A percentile compares a stretch with the other conserved stretches of the same genome.
Evolutionary conservation across 163 green algal genomes (phyloP).

Genomic region (Chlamydomonas reinhardtii): DNA sequence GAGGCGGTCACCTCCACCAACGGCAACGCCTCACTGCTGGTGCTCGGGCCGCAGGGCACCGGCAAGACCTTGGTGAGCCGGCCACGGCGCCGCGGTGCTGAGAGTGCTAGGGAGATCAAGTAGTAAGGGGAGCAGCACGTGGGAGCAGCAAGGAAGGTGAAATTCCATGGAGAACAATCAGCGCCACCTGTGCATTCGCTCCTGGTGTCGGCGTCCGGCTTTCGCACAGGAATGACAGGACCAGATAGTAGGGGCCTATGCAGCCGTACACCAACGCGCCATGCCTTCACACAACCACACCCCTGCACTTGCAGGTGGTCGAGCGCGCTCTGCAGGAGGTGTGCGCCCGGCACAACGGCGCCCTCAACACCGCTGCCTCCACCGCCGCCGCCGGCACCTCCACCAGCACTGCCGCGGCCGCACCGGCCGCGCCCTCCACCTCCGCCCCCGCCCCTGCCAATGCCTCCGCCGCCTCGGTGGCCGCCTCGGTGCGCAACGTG

Average conservation of each 20-base stretch:
- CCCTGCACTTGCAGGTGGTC: constrained; percentile 47
- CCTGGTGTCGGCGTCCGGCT: too few species aligned
- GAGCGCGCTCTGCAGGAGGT: constrained; percentile 37
- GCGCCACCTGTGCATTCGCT: too few species aligned
- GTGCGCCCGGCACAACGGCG: constrained; percentile 36
- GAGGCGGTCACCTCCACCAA: constrained; percentile 52
- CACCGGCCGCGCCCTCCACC: not conserved
- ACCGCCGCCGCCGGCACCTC: not conserved
- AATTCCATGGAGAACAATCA: too few species aligned
- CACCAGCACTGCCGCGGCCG: not conserved
- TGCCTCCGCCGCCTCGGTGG: not conserved
- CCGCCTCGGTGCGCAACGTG: constrained; percentile 45
- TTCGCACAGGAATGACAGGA: too few species aligned
- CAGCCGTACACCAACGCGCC: too few species aligned
- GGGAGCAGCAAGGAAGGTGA: too few species aligned
- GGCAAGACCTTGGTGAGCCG: constrained; percentile 68
- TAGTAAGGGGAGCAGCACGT: too few species aligned
- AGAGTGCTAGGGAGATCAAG: too few species aligned
- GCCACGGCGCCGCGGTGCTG: too few species aligned
- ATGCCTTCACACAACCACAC: too few species aligned
- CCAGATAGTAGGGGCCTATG: too few species aligned
- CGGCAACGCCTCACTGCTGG: constrained; percentile 59
- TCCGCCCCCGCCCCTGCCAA: not conserved
- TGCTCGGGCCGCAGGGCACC: constrained; percentile 62
- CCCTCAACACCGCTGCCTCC: not conserved